Percentiles rank a stretch among this genome's conserved stretches.
These are phyloP conservation scores for Sporothrix schenckii DNA, from an alignment of 2,329 filamentous ascomycete species.

Conservation along the genomic window DNA sequence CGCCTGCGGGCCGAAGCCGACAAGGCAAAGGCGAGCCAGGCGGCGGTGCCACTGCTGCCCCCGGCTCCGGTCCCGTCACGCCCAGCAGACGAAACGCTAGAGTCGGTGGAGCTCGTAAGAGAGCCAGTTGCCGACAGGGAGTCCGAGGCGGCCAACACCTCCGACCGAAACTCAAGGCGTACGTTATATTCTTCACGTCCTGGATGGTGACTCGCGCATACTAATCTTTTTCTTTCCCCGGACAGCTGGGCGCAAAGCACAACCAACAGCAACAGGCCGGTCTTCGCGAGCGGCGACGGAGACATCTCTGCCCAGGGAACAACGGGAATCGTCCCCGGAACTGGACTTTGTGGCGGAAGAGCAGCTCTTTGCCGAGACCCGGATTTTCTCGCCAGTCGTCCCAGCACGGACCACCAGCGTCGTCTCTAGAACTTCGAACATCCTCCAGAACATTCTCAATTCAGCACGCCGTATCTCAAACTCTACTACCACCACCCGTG, in stretches of 20 bases:
- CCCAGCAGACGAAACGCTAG: slow-evolving; percentile 11
- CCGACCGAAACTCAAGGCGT: background rate
- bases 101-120: slow-evolving; percentile 28
- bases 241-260: background rate
- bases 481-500: background rate
- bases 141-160: background rate
- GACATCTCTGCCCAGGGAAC: slow-evolving; percentile 29
- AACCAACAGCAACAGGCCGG: background rate
- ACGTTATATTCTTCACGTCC: background rate
- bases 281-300: background rate
- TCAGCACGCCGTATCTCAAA: slow-evolving; percentile 30
- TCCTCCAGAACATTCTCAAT: slow-evolving; percentile 34
- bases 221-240: background rate
- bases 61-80: background rate
- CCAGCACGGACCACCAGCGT: slow-evolving; percentile 23
- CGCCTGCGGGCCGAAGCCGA: background rate
- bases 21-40: slow-evolving; percentile 1
- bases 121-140: slow-evolving; percentile 10
- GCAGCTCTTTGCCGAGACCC: slow-evolving; percentile 43
- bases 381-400: slow-evolving; percentile 39
- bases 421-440: slow-evolving; percentile 32
- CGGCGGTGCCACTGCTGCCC: background rate
- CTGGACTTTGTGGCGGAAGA: slow-evolving; percentile 46
- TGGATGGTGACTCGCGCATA: background rate
- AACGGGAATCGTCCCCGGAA: slow-evolving; percentile 30